Conservation (phyloP, 1,284 basidiomycete genomes). For the Ceratobasidium sp. region DNA sequence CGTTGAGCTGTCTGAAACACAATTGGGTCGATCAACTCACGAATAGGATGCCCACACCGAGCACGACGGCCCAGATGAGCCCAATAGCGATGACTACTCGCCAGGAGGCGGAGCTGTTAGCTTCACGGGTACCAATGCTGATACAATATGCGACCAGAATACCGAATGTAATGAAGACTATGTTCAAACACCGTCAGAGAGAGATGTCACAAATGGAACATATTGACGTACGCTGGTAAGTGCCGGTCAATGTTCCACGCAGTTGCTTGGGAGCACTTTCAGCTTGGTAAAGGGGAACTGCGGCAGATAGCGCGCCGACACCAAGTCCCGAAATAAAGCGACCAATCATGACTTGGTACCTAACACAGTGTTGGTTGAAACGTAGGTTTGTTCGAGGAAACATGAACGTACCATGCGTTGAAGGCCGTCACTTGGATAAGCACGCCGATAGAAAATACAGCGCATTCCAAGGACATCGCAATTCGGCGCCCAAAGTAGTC, state of each 20-base stretch:
- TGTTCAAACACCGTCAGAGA: background rate
- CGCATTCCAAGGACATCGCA: constrained; percentile 78
- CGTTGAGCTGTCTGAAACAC: background rate
- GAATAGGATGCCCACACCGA: constrained; percentile 76
- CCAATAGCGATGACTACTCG: constrained; percentile 77
- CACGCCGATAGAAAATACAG: constrained; percentile 78
- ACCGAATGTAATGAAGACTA: constrained; percentile 79
- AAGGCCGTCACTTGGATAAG: constrained; percentile 70
- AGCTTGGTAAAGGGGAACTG: constrained; percentile 83
- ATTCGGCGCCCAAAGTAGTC: constrained; percentile 77
- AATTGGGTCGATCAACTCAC: constrained; percentile 52
- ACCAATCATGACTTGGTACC: constrained; percentile 66
- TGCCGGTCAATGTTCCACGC: constrained; percentile 76
- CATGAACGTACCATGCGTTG: constrained; percentile 63
- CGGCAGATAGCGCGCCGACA: constrained; percentile 79
- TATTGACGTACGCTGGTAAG: constrained; percentile 47
- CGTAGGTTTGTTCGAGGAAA: constrained; percentile 57
- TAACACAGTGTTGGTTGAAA: constrained; percentile 31
- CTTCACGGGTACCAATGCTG: constrained; percentile 57
- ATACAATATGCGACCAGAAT: constrained; percentile 77
- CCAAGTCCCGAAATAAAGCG: constrained; percentile 76
- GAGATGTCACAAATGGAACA: background rate
- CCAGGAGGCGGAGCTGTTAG: constrained; percentile 68
- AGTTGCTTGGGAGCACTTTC: constrained; percentile 84
- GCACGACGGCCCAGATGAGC: constrained; percentile 76